Conservation (phyloP, 768 basidiomycete genomes). For the Pleurotus pulmonarius region DNA sequence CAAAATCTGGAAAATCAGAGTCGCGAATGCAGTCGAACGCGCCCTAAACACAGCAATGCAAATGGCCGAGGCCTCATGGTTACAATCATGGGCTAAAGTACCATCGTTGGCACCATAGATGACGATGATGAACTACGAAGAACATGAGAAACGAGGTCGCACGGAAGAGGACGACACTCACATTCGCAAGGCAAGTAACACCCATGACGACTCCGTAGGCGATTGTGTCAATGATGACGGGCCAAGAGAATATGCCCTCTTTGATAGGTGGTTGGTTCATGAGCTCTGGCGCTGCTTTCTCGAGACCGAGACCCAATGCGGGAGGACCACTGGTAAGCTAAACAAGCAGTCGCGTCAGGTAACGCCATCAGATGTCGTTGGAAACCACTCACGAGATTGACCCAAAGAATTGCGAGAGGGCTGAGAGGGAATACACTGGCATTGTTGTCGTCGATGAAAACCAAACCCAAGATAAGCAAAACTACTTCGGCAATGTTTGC, state of each 20-base stretch:
- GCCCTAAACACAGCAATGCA: constrained; percentile 30
- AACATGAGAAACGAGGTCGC: neutral
- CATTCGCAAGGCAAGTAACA: constrained; percentile 25
- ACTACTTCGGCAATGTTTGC: constrained; percentile 54
- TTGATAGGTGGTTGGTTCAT: constrained; percentile 43
- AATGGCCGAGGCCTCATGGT: constrained; percentile 19
- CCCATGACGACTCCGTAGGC: constrained; percentile 35
- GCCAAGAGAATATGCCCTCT: constrained; percentile 34
- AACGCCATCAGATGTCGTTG: no score
- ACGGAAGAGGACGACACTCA: constrained; percentile 14
- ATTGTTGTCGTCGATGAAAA: constrained; percentile 45
- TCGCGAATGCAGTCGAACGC: constrained; percentile 33
- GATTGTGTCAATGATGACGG: constrained; percentile 31
- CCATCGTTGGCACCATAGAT: constrained; percentile 29
- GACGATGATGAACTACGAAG: constrained; percentile 30
- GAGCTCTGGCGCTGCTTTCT: constrained; percentile 43
- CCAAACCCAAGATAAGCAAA: constrained; percentile 52
- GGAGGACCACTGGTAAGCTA: constrained; percentile 44
- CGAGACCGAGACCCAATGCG: constrained; percentile 51
- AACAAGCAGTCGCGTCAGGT: neutral
- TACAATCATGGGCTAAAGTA: constrained; percentile 26
- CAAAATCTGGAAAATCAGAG: constrained; percentile 32
- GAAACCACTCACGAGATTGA: constrained; percentile 38
- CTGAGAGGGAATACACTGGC: constrained; percentile 54
- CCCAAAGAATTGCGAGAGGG: constrained; percentile 47